Conservation (phyloP, 306 rosid genomes). For the Casuarina cunninghamiana region DNA sequence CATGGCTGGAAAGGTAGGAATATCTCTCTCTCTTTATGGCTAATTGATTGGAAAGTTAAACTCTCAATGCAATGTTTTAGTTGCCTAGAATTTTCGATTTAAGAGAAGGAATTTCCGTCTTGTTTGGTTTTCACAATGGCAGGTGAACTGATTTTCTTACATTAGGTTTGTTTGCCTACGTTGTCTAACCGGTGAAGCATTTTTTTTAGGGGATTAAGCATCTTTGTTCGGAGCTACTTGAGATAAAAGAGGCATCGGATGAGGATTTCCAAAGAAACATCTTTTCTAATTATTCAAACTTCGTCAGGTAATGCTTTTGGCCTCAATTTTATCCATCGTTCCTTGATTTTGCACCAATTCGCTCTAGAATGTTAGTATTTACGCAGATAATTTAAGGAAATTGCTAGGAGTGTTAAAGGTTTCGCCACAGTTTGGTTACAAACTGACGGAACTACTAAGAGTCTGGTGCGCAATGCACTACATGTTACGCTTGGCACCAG, state of each 20-base stretch:
- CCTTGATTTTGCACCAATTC: neutral
- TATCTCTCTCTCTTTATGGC: neutral
- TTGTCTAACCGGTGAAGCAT: neutral
- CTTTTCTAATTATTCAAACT: constrained; percentile 53
- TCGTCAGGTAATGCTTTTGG: constrained; percentile 48
- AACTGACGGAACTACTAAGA: too few species aligned
- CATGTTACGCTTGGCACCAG: neutral
- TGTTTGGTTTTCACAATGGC: neutral
- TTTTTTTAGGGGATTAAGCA: constrained; percentile 66
- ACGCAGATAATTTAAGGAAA: neutral
- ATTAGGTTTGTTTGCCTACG: neutral
- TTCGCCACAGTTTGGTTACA: neutral
- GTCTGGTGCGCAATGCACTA: neutral
- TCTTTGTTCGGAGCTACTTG: constrained; percentile 74
- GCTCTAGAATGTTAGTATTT: neutral
- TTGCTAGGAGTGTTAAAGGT: neutral
- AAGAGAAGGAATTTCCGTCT: neutral
- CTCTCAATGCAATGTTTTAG: neutral
- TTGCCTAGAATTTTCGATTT: neutral
- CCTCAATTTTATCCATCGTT: neutral
- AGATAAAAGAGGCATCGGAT: constrained; percentile 66
- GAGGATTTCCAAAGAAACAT: constrained; percentile 60
- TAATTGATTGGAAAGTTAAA: neutral
- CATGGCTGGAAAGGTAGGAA: constrained; percentile 64
- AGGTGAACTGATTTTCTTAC: neutral